Percentiles rank a stretch among this genome's conserved stretches.
Evolutionary conservation across 2,329 filamentous ascomycete genomes (phyloP).

Genomic region (Zymoseptoria passerinii): DNA sequence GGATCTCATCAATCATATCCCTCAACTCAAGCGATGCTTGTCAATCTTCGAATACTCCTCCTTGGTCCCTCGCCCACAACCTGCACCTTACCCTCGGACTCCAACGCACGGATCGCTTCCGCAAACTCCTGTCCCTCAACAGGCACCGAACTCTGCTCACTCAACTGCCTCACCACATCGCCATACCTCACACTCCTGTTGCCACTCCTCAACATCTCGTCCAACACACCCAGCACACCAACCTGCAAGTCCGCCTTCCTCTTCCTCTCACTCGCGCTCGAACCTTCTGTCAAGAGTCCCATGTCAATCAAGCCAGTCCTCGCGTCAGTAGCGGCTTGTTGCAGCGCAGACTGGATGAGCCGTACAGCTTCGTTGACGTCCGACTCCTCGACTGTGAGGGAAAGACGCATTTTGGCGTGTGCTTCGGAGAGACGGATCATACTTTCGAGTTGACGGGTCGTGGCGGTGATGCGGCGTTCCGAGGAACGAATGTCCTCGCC

Average conservation of each 20-base stretch:
- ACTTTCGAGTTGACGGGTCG: constrained; percentile 89
- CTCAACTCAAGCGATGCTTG: constrained; percentile 35
- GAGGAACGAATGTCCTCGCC: constrained; percentile 63
- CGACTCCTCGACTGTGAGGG: constrained; percentile 61
- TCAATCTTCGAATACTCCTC: constrained; percentile 71
- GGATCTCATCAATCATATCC: not conserved
- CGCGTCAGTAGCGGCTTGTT: constrained; percentile 92
- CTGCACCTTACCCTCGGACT: constrained; percentile 76
- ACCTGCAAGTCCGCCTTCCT: constrained; percentile 76
- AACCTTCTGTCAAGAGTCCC: constrained; percentile 91
- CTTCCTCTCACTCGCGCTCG: constrained; percentile 75
- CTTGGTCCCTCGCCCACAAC: constrained; percentile 77
- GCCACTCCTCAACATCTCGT: constrained; percentile 61
- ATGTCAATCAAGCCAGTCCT: constrained; percentile 92
- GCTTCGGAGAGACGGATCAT: constrained; percentile 97
- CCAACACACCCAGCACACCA: constrained; percentile 64
- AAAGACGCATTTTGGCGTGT: constrained; percentile 94
- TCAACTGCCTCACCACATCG: constrained; percentile 67
- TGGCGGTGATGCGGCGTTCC: constrained; percentile 95
- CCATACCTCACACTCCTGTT: constrained; percentile 63
- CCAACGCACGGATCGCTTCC: constrained; percentile 69
- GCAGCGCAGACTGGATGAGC: constrained; percentile 86
- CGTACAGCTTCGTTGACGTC: constrained; percentile 89
- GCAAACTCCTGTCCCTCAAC: constrained; percentile 75
- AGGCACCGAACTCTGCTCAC: constrained; percentile 59